Percentiles rank a stretch among this genome's conserved stretches.
These are phyloP conservation scores for Thuja plicata DNA, from an alignment of 83 land plant species.

Conservation along the genomic window DNA sequence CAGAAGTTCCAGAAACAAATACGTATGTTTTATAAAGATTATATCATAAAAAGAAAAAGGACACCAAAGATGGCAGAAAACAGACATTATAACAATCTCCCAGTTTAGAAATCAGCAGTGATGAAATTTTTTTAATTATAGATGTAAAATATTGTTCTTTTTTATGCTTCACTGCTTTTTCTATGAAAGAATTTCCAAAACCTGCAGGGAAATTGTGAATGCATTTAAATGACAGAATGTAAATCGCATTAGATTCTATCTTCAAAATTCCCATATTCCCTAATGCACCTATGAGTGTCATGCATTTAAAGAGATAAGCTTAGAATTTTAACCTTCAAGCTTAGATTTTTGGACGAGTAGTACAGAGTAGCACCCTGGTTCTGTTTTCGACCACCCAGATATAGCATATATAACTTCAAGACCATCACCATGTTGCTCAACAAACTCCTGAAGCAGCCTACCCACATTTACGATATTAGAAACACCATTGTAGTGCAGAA, in stretches of 20 bases:
- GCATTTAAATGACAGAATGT: not conserved
- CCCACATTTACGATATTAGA: not conserved
- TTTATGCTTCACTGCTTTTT: not conserved
- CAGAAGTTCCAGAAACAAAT: not conserved
- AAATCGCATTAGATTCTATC: not conserved
- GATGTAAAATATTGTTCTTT: not conserved
- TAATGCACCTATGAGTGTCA: not conserved
- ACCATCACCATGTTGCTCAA: conserved; percentile 48
- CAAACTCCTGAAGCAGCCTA: conserved; percentile 81
- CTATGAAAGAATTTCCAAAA: not conserved
- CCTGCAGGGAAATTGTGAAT: not conserved
- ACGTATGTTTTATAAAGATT: not conserved
- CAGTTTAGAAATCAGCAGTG: not conserved
- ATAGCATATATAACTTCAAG: conserved; percentile 69
- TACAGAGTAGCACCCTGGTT: conserved; percentile 56
- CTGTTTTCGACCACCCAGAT: conserved; percentile 76
- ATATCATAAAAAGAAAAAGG: not conserved
- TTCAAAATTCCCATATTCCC: not conserved
- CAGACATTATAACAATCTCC: not conserved
- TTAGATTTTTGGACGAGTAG: conserved; percentile 62
- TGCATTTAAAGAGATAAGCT: not conserved
- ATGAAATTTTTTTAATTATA: not conserved
- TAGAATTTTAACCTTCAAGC: conserved; percentile 58
- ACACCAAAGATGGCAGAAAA: not conserved
- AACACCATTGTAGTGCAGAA: not conserved